Conservation (phyloP, 2,329 filamentous ascomycete genomes). For the Neoascochyta sp. region DNA sequence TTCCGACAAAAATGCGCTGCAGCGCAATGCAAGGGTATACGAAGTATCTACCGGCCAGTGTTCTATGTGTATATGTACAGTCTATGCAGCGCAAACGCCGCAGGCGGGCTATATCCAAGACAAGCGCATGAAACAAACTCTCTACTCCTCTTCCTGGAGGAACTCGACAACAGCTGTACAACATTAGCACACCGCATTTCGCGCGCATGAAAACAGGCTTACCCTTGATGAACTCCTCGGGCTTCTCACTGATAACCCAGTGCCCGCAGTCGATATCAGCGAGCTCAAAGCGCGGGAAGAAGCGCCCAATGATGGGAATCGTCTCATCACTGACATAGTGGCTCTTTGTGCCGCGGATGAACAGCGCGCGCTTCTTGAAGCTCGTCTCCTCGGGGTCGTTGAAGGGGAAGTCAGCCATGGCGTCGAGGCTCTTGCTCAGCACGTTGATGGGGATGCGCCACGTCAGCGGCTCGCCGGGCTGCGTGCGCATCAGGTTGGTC, state of each 20-base stretch:
- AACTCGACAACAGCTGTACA: constrained; percentile 62
- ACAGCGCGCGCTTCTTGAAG: constrained; percentile 75
- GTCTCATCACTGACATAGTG: constrained; percentile 78
- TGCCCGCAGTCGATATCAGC: constrained; percentile 75
- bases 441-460: constrained; percentile 77
- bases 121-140: no score
- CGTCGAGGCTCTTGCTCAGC: constrained; percentile 63
- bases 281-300: constrained; percentile 74
- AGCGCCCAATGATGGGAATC: constrained; percentile 72
- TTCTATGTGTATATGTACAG: no score
- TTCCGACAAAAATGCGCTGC: no score
- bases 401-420: constrained; percentile 87
- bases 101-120: no score
- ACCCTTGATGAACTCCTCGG: constrained; percentile 73
- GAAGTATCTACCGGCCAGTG: no score
- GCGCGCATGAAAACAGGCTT: constrained; percentile 24
- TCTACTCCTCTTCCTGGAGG: constrained; percentile 52
- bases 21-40: no score
- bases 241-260: constrained; percentile 87
- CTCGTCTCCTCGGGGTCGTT: constrained; percentile 63
- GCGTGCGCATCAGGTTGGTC: constrained; percentile 67
- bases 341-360: constrained; percentile 73
- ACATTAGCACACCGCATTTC: constrained; percentile 3
- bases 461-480: constrained; percentile 55
- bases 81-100: no score